Evolutionary conservation across 768 basidiomycete species (phyloP), one percentile per base, ranked within the genome.

Genomic region (Boletus coccyginus): DNA sequence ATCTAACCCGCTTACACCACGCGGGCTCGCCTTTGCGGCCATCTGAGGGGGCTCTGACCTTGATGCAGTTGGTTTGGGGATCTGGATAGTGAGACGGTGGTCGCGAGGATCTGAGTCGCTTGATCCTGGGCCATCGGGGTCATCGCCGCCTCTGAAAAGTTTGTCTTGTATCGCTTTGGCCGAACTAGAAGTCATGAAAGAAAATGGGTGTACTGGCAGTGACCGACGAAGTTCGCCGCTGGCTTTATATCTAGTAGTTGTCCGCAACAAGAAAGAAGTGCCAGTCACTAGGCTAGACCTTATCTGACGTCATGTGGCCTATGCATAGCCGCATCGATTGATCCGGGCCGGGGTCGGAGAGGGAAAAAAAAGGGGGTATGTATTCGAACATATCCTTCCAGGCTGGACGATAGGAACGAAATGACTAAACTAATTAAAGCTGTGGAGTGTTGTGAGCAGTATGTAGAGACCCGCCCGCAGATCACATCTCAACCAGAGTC

Each of bases 111-210:
- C 69, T n/a, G 55, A 50, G 42, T 71, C 68, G 58, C 44, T 60
- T 7, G 60, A 55, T 39, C 46, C 64, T 42, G 56, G 62, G 36
- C 57, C 53, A 29, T 53, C 56, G 52, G 62, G 58, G 24, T 65
- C 66, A 24, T 64, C 70, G 31, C 70, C 66, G 29, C 78, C 77
- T 56, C 82, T 75, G 68, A 92, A 92, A 39, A 92, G 78, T 72
- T 82, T 90, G 32, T 81, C 83, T 65, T 92, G 91, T 14, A 92
- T 80, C 66, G 83, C 85, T 69, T 82, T 88, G 35, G 78, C 73
- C 7, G 80, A 62, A 44, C 70, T 66, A 27, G 81, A 77, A 38
- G 71, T 54, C 81, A 82, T 81, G 64, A 55, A 57, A 58, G 53
- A 36, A 46, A 47, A 41, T 50, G 47, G 31, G 14, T 21, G 39